Evolutionary conservation across 495 filamentous ascomycete genomes (phyloP).

Genomic region (Parachaetomium inaequale): DNA sequence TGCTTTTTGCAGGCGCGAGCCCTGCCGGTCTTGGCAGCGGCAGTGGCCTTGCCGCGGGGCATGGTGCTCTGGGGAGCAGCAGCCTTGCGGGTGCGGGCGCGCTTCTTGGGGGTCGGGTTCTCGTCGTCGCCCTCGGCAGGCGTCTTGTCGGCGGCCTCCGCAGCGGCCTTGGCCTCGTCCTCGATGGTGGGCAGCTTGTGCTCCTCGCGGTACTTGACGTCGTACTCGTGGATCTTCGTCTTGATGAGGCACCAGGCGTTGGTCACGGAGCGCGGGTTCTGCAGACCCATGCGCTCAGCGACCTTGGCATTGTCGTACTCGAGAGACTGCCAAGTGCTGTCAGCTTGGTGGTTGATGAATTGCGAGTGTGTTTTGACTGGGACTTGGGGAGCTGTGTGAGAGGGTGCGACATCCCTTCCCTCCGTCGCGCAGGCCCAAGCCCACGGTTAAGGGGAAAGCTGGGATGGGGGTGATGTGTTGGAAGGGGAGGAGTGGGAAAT

Average conservation of each 20-base stretch:
- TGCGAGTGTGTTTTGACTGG: neutral
- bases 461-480: neutral
- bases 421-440: neutral
- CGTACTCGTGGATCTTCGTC: constrained; percentile 14
- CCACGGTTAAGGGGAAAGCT: neutral
- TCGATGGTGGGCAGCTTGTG: constrained; percentile 25
- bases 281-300: neutral
- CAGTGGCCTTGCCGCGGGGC: neutral
- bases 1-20: neutral
- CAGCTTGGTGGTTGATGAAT: neutral
- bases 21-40: neutral
- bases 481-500: too few species aligned
- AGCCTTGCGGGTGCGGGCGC: neutral
- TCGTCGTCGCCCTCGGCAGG: neutral
- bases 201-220: constrained; percentile 26
- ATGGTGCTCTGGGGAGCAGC: too few species aligned
- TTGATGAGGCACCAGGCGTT: constrained; percentile 11
- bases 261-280: constrained; percentile 7
- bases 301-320: neutral
- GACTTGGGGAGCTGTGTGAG: neutral
- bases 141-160: neutral
- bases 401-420: too few species aligned
- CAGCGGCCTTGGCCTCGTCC: constrained; percentile 10
- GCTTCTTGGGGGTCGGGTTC: neutral
- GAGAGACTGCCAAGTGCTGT: neutral